Evolutionary conservation across 352 stramenopile species (phyloP), one percentile per base, ranked within the genome.

Genomic region (Proteromonas lacertae): DNA sequence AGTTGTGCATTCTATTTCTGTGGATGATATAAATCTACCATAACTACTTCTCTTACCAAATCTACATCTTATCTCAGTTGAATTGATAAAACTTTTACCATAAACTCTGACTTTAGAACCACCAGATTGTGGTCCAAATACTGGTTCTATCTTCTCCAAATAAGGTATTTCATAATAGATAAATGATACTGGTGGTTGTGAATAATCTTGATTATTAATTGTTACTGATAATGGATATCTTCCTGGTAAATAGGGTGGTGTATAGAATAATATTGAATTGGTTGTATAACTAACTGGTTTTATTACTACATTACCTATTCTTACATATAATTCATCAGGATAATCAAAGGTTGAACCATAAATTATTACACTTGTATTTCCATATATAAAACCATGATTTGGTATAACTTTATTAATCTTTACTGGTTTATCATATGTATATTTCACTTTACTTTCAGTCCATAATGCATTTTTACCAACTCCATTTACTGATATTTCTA

Each of bases 1-100:
- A 1, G 62, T 57, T 7, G 59, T 52, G 29, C 64, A 74, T 1
- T 46, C 41, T 1, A 76, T 21, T 16, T 67, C 56, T 0, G 56
- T 69, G 6, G 35, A 2, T 20, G 66, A 71, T 6, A 53, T 44
- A 19, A 52, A 52, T 40, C 64, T 59, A 9, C 59, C 58, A 39
- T 26, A 19, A 18, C 65, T 48, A 13, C 59, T 41, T 17, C 50
- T 25, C 0, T 40, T n/a, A 2, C 57, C 63, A 43, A 75, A 71
- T 23, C 50, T 41, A 33, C 63, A 75, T 25, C 46, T 60, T 1
- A 70, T 42, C 9, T 32, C 20, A 2, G 41, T 41, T 26, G 18
- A 32, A 36, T 42, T 3, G 35, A 29, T 22, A 57, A 53, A 22
- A 16, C 32, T 22, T 3, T 4, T 21, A 1, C 41, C 41, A 8